Evolutionary conservation across 2,329 filamentous ascomycete species (phyloP), one percentile per base, ranked within the genome.

Genomic region (Diaporthe amygdali): DNA sequence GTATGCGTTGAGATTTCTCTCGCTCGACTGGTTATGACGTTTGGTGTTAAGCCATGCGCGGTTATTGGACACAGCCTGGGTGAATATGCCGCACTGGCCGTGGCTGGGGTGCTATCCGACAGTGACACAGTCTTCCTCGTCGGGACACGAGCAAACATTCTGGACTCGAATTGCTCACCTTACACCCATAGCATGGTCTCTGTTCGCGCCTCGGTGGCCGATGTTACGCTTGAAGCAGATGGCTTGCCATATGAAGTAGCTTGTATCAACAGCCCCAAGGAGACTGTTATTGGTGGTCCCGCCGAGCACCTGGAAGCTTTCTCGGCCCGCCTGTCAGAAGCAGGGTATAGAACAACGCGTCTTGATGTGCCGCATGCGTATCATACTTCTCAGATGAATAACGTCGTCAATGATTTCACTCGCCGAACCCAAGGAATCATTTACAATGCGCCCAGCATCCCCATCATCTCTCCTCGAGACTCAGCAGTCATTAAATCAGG

Each of bases 361-460:
- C 66, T 68, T 27, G 52, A 68, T 20, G 41, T 68, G 6, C 52
- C 39, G 12, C 52, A 68, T 68, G 66, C 51, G 2, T 68, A 59
- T 41, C 66, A 68, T 5, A 55, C 64, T 15, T 25, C 17, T 25
- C 64, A 68, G 64, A 54, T 68, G 49, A 49, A 68, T 25, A 8
- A 10, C 20, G 12, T 67, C 2, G 2, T 67, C 4, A 22, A 27
- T 15, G 37, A 61, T 6, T 30, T 67, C 22, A 9, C 44, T 12
- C 7, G 12, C 25, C 63, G 17, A 20, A 39, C 17, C 12, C 30
- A 52, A 46, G 63, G 30, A 10, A 52, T 66, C 9, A 20, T 22
- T 2, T 66, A 20, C 63, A 66, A 66, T 17, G 39, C 25, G 27
- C 63, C 63, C 10, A 37, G 30, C 7, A 30, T 66, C 14, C 63